Conservation (phyloP, 768 basidiomycete species). For the Leccinum rimulosum region DNA sequence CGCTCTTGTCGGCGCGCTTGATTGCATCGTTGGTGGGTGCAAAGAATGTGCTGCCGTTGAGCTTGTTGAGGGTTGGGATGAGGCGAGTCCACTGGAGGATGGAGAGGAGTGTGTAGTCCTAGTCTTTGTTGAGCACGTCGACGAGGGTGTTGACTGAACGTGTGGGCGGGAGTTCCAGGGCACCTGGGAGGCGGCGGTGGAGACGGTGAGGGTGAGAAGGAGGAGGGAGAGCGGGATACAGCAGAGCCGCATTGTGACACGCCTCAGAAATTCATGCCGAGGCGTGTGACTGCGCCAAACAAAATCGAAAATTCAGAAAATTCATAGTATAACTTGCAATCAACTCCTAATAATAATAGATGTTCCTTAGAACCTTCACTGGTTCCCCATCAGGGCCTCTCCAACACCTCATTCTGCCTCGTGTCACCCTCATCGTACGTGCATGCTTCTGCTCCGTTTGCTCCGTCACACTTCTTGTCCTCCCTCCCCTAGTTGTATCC, state of each 20-base stretch:
- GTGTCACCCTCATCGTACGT: conserved; percentile 60
- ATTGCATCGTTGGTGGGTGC: conserved; percentile 96
- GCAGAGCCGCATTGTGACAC: conserved; percentile 29
- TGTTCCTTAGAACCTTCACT: conserved; percentile 42
- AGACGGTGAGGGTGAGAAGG: conserved; percentile 14
- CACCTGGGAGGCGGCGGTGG: conserved; percentile 8
- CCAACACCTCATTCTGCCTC: conserved; percentile 55
- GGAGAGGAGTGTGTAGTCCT: conserved; percentile 41
- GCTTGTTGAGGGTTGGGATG: conserved; percentile 86
- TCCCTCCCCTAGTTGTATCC: conserved; percentile 56
- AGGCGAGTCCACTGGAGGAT: conserved; percentile 84
- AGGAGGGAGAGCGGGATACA: conserved; percentile 37
- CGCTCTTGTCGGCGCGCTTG: conserved; percentile 37
- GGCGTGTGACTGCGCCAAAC: too few relatives aligned
- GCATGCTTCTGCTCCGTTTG: not conserved
- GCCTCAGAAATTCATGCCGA: not conserved
- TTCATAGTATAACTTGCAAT: not conserved
- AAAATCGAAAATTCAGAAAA: too few relatives aligned
- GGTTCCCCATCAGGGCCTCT: conserved; percentile 54
- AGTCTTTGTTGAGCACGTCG: too few relatives aligned
- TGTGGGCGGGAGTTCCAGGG: too few relatives aligned
- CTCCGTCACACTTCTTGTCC: not conserved
- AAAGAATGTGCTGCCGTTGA: conserved; percentile 83
- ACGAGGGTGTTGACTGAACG: too few relatives aligned
- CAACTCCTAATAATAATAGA: not conserved